Conservation (phyloP, 208 protist genomes). For the Crithidia fasciculata region DNA sequence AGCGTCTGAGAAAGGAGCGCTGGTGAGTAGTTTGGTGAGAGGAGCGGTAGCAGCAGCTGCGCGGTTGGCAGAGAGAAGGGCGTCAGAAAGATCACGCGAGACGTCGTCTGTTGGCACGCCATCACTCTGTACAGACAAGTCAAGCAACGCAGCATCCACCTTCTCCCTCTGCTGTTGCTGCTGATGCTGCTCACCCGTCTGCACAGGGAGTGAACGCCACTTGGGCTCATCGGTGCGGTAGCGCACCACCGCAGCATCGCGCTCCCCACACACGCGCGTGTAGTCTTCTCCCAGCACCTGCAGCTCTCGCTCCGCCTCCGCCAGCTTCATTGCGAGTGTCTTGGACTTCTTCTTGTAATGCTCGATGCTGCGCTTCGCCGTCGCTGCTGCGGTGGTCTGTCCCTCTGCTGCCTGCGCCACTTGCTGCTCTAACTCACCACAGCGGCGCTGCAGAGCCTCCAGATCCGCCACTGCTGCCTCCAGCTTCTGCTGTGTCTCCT, state of each 20-base stretch:
- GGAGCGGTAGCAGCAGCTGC: background rate
- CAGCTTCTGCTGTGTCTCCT: background rate
- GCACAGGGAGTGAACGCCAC: background rate
- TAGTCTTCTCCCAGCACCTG: slow-evolving; percentile 27
- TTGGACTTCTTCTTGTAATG: slow-evolving; percentile 20
- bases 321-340: slow-evolving; percentile 7
- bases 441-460: background rate
- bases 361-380: slow-evolving; percentile 10
- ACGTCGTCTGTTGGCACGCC: slow-evolving; percentile 12
- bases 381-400: slow-evolving; percentile 7
- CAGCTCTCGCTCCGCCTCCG: slow-evolving; percentile 24
- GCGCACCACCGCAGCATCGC: background rate
- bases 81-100: slow-evolving; percentile 22
- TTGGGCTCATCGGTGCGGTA: background rate
- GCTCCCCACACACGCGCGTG: slow-evolving; percentile 15
- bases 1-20: background rate
- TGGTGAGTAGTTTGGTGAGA: background rate
- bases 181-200: background rate
- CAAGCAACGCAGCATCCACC: background rate
- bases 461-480: background rate
- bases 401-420: slow-evolving; percentile 5
- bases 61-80: slow-evolving; percentile 25
- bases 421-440: slow-evolving; percentile 1
- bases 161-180: background rate
- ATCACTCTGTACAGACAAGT: slow-evolving; percentile 19